phyloP scores from a whole-genome alignment of 163 green algal species.

The Scenedesmus sp. region DNA sequence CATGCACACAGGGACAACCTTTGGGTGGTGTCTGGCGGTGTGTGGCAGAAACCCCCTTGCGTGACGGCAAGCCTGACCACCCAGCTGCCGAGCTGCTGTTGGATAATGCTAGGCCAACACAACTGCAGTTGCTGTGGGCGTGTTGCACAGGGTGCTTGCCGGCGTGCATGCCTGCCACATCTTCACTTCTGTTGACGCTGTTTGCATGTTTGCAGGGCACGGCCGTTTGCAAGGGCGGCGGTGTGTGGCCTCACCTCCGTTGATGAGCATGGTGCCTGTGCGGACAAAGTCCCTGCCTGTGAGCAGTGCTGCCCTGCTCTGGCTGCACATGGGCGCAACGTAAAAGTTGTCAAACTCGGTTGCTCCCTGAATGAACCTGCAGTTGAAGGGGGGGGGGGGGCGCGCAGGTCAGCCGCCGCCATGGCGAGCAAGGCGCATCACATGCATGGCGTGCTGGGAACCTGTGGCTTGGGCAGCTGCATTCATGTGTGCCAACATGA shows the following conservation, averaged over 20 bases:
- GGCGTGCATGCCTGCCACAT: neutral
- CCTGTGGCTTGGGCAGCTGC: neutral
- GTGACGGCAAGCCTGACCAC: neutral
- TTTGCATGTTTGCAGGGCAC: neutral
- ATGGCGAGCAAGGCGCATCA: neutral
- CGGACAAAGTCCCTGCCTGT: slow-evolving; percentile 39
- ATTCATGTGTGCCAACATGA: too few species aligned
- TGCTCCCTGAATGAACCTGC: neutral
- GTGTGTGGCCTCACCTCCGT: slow-evolving; percentile 29
- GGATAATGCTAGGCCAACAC: neutral
- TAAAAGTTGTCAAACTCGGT: slow-evolving; percentile 54
- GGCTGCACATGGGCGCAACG: slow-evolving; percentile 45
- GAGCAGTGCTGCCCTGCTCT: slow-evolving; percentile 23
- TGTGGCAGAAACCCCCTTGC: too few species aligned
- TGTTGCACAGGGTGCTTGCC: neutral
- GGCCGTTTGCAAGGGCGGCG: neutral
- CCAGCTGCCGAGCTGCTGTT: neutral
- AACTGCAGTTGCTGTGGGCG: neutral
- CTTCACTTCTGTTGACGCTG: too few species aligned
- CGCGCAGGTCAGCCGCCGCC: too few species aligned
- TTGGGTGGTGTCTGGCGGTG: too few species aligned
- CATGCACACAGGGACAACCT: neutral
- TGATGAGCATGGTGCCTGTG: slow-evolving; percentile 53
- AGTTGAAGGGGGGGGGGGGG: too few species aligned
- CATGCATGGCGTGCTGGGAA: neutral